These are phyloP conservation scores for Pelargonium citronellum DNA, from an alignment of 441 rosid species.

Conservation along the genomic window DNA sequence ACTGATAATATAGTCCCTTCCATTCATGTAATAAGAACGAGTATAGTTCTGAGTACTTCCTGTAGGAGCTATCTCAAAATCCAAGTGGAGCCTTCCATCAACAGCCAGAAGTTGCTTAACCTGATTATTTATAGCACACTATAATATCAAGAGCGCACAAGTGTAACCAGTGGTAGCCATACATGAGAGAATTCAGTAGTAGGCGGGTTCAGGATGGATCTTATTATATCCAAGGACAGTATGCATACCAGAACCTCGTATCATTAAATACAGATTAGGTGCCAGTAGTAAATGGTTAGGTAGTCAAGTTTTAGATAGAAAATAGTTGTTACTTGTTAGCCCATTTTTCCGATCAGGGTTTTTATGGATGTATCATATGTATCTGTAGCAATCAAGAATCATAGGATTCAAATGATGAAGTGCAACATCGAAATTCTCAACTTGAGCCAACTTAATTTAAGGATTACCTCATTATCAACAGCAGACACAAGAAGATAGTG, in stretches of 20 bases:
- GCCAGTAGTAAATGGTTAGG: not conserved
- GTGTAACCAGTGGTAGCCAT: not conserved
- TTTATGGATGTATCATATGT: no score
- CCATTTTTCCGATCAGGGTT: no score
- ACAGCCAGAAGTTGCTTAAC: slow-evolving; percentile 79
- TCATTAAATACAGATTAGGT: not conserved
- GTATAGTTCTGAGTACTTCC: slow-evolving; percentile 88
- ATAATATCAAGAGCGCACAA: slow-evolving; percentile 16
- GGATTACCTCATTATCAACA: slow-evolving; percentile 86
- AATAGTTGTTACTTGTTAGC: no score
- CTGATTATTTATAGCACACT: slow-evolving; percentile 32
- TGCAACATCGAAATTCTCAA: no score
- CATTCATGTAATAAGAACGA: slow-evolving; percentile 89
- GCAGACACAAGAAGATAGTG: slow-evolving; percentile 89
- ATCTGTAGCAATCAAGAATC: no score
- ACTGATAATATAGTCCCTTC: slow-evolving; percentile 82
- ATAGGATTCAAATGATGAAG: no score
- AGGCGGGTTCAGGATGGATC: not conserved
- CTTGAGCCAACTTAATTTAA: not conserved
- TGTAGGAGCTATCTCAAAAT: slow-evolving; percentile 62
- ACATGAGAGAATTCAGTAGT: not conserved
- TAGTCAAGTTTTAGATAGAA: no score
- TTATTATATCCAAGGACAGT: not conserved
- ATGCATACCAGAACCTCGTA: not conserved
- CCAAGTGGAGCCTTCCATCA: slow-evolving; percentile 77